phyloP scores from a whole-genome alignment of 1,284 basidiomycete genomes.

The Pascua sp. region DNA sequence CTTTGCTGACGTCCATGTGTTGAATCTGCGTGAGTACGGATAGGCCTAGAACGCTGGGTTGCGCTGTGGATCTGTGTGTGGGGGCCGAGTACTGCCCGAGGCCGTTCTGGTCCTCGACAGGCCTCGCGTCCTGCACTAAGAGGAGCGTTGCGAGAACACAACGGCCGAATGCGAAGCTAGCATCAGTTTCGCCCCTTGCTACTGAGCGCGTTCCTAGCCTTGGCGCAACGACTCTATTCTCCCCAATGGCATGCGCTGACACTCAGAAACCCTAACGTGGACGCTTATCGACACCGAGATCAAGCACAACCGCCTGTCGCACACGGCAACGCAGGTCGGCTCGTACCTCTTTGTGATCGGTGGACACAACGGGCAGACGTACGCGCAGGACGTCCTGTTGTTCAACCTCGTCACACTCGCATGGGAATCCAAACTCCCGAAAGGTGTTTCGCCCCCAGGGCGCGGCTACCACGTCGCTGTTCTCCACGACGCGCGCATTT shows the following conservation, averaged over 20 bases:
- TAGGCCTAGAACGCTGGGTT: too few species aligned
- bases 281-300: constrained; percentile 59
- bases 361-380: constrained; percentile 76
- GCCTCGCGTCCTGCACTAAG: too few species aligned
- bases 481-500: constrained; percentile 76
- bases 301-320: constrained; percentile 70
- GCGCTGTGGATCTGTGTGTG: too few species aligned
- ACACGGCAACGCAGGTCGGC: constrained; percentile 86
- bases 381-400: constrained; percentile 72
- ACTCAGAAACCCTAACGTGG: constrained; percentile 67
- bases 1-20: constrained; percentile 81
- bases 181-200: too few species aligned
- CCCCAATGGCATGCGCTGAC: not conserved
- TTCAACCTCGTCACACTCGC: constrained; percentile 71
- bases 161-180: not conserved
- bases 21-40: constrained; percentile 67
- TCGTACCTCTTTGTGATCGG: constrained; percentile 86
- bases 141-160: not conserved
- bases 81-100: not conserved
- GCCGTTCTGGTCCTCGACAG: not conserved
- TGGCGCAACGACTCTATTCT: not conserved
- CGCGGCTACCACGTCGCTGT: constrained; percentile 74
- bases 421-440: constrained; percentile 57
- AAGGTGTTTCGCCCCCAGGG: constrained; percentile 64
- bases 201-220: too few species aligned